Evolutionary conservation across 768 basidiomycete species (phyloP), one percentile per base, ranked within the genome.

Genomic region (Dendrothele bispora): DNA sequence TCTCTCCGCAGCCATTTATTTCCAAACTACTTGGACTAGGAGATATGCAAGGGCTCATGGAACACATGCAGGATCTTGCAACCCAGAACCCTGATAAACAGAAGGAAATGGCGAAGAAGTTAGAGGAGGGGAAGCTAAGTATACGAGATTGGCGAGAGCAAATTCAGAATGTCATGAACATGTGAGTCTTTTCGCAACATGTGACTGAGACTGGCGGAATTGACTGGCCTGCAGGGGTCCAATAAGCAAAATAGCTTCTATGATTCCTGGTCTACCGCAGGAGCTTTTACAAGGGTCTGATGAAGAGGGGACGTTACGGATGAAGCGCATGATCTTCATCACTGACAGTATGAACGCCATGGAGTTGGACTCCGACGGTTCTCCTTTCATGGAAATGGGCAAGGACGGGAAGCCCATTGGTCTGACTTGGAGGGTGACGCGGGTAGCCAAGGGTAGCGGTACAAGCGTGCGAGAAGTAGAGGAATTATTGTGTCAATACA

Each of bases 251-350:
- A 95, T 99, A 59, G 94, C 97, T 24, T 92, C 90, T 14, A 98
- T 98, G 93, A 99, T 99, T 51, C 97, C 97, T 3, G 97, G 97
- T 22, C 80, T 99, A 52, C 89, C 92, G 11, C 89, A 93, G 56
- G 92, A 91, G 35, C 70, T 98, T 56, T 77, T 98, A 48, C 86
- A 90, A 59, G 95, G 92, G 22, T 88, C 87, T 21, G 95, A 98
- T 60, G 95, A 98, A 66, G 95, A 99, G 57, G 92, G 91, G 25
- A 81, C 87, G 5, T 62, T 79, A 50, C 86, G 92, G 48, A 84
- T 99, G 83, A 98, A 98, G 69, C 86, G 95, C 50, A 92, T 99
- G 89, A 91, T 98, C 58, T 98, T 88, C 71, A 98, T 99, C 60
- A 97, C 93, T 10, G 97, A 99, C 66, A 92, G 91, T 60, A 99